These are phyloP conservation scores for Aethionema arabicum DNA, from an alignment of 345 rosid species.

Conservation along the genomic window DNA sequence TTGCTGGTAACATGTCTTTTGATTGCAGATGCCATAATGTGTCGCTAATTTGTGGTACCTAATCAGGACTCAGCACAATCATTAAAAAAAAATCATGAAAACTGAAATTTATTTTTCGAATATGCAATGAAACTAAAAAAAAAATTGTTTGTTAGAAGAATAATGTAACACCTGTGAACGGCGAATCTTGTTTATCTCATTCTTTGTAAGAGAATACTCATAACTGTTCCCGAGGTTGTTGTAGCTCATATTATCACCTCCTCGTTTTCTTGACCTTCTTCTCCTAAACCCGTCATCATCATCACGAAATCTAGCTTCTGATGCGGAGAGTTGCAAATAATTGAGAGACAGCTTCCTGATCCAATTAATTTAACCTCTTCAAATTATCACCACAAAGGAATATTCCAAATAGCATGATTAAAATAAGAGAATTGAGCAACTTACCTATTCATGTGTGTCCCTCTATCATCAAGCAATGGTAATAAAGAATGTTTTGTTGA, in stretches of 20 bases:
- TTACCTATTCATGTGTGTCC: constrained; percentile 80
- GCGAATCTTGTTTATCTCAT: constrained; percentile 69
- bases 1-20: constrained; percentile 86
- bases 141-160: not conserved
- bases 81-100: not conserved
- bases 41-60: constrained; percentile 88
- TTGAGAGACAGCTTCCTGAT: constrained; percentile 83
- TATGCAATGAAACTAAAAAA: constrained; percentile 8
- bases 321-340: constrained; percentile 70
- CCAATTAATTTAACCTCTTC: constrained; percentile 28
- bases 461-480: constrained; percentile 85
- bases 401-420: not conserved
- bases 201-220: constrained; percentile 72
- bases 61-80: constrained; percentile 26
- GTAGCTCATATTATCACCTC: constrained; percentile 39
- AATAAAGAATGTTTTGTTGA: constrained; percentile 66
- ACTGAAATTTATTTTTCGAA: constrained; percentile 8
- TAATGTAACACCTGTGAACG: constrained; percentile 65
- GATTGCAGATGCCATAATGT: constrained; percentile 69
- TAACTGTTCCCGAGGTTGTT: constrained; percentile 38
- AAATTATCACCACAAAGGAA: constrained; percentile 18
- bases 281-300: constrained; percentile 58
- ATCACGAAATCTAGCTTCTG: constrained; percentile 49
- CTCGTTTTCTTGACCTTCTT: constrained; percentile 60
- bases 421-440: constrained; percentile 18